Percentiles rank a stretch among this genome's conserved stretches.
Evolutionary conservation across 75 land plant species (phyloP).

Genomic region (Cryptomeria japonica): DNA sequence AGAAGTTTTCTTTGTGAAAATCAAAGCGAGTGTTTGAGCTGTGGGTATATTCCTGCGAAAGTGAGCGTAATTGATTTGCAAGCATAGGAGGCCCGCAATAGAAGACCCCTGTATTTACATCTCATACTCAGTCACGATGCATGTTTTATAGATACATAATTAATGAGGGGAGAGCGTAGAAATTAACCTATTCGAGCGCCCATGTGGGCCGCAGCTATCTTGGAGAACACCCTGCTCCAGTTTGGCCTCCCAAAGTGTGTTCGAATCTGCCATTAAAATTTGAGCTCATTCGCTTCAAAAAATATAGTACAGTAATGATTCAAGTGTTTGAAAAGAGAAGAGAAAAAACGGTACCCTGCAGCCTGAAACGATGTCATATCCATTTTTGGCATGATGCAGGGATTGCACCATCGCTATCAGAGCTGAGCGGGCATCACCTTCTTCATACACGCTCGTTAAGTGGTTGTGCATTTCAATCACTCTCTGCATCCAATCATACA

Average conservation of each 20-base stretch:
- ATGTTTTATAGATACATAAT: neutral
- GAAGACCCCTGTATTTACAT: conserved; percentile 57
- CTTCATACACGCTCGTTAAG: conserved; percentile 87
- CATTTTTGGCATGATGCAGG: conserved; percentile 80
- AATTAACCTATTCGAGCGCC: conserved; percentile 36
- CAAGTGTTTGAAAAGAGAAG: neutral
- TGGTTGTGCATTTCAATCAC: conserved; percentile 12
- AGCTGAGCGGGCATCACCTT: conserved; percentile 85
- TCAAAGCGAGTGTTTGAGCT: conserved; percentile 39
- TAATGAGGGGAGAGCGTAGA: neutral
- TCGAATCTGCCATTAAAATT: conserved; percentile 26
- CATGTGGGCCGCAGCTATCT: conserved; percentile 29
- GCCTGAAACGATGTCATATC: conserved; percentile 80
- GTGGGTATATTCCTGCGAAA: conserved; percentile 56
- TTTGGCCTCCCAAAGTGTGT: conserved; percentile 66
- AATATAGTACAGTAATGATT: neutral
- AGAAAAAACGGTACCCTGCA: conserved; percentile 44
- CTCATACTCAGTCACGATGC: neutral
- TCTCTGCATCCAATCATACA: neutral
- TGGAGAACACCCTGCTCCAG: conserved; percentile 40
- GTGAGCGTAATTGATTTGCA: conserved; percentile 34
- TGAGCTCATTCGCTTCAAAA: neutral
- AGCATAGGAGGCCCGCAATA: conserved; percentile 75
- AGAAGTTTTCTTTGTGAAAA: conserved; percentile 79
- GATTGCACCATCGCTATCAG: conserved; percentile 82